Evolutionary conservation across 257 asterid species (phyloP), one percentile per base, ranked within the genome.

Genomic region (Ophiorrhiza pumila): DNA sequence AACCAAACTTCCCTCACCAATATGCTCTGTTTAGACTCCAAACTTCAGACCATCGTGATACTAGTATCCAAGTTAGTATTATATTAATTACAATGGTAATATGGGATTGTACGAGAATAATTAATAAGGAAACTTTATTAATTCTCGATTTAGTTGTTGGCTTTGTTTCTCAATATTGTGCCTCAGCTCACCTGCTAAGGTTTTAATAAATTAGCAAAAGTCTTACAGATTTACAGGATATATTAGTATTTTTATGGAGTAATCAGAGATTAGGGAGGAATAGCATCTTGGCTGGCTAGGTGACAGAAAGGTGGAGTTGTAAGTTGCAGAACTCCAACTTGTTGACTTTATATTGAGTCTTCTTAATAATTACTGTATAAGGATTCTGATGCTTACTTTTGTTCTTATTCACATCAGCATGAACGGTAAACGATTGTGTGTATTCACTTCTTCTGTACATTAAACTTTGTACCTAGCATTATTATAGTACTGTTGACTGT

Each of bases 271-370:
- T 10, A 0, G 6, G 35, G 35, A 61, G 76, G 90, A 82, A 90
- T 82, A 81, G 96, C 95, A 91, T 87, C 92, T 91, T 85, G 85
- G 91, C 92, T 85, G 85, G 91, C 92, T 85, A 85, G 83, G 86
- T 81, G 94, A 87, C 97, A 89, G 42, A 41, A 68, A 79, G 88
- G 64, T 77, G 79, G 80, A 76, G 96, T 80, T 85, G 75, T 80
- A 84, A 85, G 64, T 76, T 81, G 82, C 85, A 87, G 84, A 73
- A 68, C 81, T 31, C 71, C 32, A 71, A 62, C 62, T 65, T 72
- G 80, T 83, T 85, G 91, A 80, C 93, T 89, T 80, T 62, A 43
- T 20, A 43, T 13, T 45, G 68, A 82, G 76, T 67, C 67, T 63
- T 52, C 10, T 60, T 68, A 67, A 58, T 72, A 47, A 80, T 71